Conservation (phyloP, 106 monocot genomes). For the Dendrobium chrysotoxum region DNA sequence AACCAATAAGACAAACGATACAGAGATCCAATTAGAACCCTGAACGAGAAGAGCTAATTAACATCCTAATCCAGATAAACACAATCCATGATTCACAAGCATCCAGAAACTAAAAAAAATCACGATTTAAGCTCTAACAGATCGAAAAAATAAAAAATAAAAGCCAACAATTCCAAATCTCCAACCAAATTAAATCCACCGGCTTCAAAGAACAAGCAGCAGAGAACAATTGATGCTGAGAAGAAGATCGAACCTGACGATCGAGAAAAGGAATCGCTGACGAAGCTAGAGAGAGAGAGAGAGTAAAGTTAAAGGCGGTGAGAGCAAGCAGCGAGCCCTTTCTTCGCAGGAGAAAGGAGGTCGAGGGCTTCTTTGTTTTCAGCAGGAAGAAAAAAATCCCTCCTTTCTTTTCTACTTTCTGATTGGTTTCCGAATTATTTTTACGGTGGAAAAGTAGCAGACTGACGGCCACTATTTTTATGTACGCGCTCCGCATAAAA, state of each 20-base stretch:
- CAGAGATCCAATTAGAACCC: neutral
- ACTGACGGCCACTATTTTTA: neutral
- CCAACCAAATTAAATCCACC: neutral
- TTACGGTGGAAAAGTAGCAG: neutral
- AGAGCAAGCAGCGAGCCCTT: neutral
- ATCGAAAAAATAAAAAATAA: neutral
- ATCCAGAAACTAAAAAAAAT: neutral
- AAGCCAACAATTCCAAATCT: neutral
- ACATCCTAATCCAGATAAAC: neutral
- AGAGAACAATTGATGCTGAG: neutral
- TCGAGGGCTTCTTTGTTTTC: conserved; percentile 1
- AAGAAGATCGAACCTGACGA: neutral
- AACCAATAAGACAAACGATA: neutral
- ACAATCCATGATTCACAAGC: neutral
- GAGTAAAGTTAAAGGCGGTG: neutral
- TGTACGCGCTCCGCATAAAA: neutral
- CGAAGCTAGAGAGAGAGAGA: neutral
- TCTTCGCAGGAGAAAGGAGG: neutral
- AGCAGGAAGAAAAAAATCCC: neutral
- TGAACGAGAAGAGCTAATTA: neutral
- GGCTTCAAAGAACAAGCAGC: neutral
- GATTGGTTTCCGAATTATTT: neutral
- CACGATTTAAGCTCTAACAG: neutral
- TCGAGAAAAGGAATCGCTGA: neutral
- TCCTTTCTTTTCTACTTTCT: neutral